These are phyloP conservation scores for Chlorella vulgaris DNA, from an alignment of 139 green algal species.

Conservation along the genomic window DNA sequence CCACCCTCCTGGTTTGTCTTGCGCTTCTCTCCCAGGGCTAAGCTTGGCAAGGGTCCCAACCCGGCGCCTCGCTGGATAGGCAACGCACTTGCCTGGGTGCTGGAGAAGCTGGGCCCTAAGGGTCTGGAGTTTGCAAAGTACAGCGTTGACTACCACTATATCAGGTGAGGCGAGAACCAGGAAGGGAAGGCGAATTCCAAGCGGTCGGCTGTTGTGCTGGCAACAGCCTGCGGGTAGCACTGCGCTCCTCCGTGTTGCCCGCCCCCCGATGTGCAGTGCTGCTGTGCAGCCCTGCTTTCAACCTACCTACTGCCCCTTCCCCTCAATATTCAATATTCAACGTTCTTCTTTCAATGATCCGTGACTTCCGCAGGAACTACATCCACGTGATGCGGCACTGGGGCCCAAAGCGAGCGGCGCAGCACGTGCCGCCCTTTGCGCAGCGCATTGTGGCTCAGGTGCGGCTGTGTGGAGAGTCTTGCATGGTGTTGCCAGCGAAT, in stretches of 20 bases:
- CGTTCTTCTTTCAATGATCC: background rate
- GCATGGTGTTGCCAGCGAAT: no score
- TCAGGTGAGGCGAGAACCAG: constrained; percentile 1
- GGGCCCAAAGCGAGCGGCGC: constrained; percentile 43
- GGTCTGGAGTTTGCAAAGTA: constrained; percentile 97
- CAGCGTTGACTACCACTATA: constrained; percentile 95
- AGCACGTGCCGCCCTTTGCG: constrained; percentile 81
- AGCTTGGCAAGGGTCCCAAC: constrained; percentile 80
- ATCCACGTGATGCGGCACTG: constrained; percentile 81
- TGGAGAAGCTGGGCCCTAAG: constrained; percentile 84
- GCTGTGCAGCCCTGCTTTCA: background rate
- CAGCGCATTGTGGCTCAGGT: constrained; percentile 65
- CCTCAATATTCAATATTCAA: no score
- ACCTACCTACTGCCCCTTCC: no score
- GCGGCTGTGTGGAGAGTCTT: background rate
- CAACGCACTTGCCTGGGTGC: constrained; percentile 80
- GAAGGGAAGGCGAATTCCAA: no score
- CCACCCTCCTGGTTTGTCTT: background rate
- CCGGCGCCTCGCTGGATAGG: constrained; percentile 84
- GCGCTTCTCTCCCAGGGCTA: constrained; percentile 59
- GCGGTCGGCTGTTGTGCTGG: background rate
- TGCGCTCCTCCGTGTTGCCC: background rate
- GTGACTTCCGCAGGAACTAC: constrained; percentile 74
- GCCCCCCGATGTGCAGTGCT: background rate
- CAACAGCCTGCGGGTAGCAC: background rate